These are phyloP conservation scores for Alternaria burnsii DNA, from an alignment of 2,329 filamentous ascomycete species.

Conservation along the genomic window DNA sequence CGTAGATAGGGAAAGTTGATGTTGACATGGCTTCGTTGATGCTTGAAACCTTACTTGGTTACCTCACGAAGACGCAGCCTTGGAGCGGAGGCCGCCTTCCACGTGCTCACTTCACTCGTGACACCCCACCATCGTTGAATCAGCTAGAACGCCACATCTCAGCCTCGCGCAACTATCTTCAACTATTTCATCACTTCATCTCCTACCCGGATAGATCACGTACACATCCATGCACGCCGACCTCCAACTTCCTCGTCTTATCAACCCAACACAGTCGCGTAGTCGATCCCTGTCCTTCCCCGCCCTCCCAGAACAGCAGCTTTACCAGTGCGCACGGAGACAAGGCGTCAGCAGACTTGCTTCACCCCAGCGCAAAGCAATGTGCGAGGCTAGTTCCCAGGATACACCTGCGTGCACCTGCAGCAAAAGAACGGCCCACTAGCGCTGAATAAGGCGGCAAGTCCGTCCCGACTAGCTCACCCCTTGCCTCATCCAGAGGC, in stretches of 20 bases:
- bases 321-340: background rate
- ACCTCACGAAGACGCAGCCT: background rate
- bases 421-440: background rate
- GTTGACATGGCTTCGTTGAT: background rate
- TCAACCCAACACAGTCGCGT: background rate
- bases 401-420: background rate
- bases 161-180: background rate
- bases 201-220: background rate
- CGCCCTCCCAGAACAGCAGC: background rate
- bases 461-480: background rate
- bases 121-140: background rate
- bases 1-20: background rate
- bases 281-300: background rate
- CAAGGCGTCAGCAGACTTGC: background rate
- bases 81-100: background rate
- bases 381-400: background rate
- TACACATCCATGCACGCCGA: background rate
- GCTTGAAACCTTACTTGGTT: background rate
- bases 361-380: background rate
- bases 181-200: background rate
- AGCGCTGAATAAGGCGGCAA: conserved; percentile 1
- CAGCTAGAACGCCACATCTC: background rate
- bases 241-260: background rate
- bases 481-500: background rate
- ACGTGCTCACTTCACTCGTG: background rate